Base-by-base conservation (phyloP, 2,329 filamentous ascomycete genomes). In the Huntiella omanensis region DNA sequence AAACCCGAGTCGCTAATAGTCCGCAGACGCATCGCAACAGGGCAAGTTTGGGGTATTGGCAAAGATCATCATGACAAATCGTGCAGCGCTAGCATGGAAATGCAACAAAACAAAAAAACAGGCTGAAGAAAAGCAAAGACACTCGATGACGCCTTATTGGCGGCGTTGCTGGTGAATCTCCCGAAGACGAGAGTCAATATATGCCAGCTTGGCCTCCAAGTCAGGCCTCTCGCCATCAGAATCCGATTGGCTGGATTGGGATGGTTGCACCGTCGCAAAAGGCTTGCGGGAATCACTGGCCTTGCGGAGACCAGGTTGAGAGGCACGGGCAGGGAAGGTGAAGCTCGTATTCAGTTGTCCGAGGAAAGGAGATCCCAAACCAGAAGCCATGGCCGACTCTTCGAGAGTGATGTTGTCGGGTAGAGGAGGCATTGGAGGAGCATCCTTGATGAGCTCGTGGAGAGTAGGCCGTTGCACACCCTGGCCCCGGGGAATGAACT, bases 291-390 rank as follows among this genome's bases (percentile, higher is more conserved):
- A 58, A 40, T 46, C 47, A 4, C 40, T 33, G 45, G 63, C 57
- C 15, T 63, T 61, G 40, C 40, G 33, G n/a, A 36, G 17, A 10
- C 61, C 59, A 2, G 65, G 63, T 52, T 68, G 66, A 32, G 65
- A 67, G 28, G 70, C 57, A 36, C 75, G 67, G 49, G 70, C 72
- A n/a, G 75, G 75, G 51, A 77, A 75, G 40, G 74, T 77, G 54
- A 73, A 67, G 57, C 69, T 75, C 10, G 68, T 63, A 47, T 58
- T 62, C 7, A 63, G 56, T 33, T 63, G 64, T 7, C 44, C 44
- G 5, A 65, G 61, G 51, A 79, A 78, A 0, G 75, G 75, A 4
- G 75, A 79, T 28, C 75, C 71, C 3, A 79, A 64, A 11, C 65
- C 62, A 36, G 66, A 67, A 17, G 16, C n/a, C 22, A 58, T 43